phyloP scores from a whole-genome alignment of 345 rosid species.

The Eucalyptus coolabah region DNA sequence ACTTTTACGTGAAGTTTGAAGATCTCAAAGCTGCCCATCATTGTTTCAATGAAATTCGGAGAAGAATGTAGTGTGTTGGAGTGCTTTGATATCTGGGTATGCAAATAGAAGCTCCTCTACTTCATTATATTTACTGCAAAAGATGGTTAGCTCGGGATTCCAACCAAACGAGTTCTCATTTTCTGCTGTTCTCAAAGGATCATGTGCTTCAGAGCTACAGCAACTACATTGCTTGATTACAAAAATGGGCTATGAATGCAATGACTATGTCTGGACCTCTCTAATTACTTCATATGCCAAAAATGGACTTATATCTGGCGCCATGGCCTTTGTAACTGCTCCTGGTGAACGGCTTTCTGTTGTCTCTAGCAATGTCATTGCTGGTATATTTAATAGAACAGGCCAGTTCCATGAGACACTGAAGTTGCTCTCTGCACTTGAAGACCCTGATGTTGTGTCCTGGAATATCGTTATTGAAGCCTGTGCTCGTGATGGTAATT shows the following conservation, averaged over 20 bases:
- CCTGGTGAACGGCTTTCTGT: conserved; percentile 15
- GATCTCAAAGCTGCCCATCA: conserved; percentile 33
- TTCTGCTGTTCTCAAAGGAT: conserved; percentile 46
- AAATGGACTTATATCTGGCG: conserved; percentile 41
- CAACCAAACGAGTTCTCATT: conserved; percentile 67
- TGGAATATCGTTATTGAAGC: conserved; percentile 83
- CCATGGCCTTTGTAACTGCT: conserved; percentile 29
- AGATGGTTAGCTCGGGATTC: conserved; percentile 49
- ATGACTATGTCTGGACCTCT: conserved; percentile 56
- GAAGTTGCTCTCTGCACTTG: conserved; percentile 52
- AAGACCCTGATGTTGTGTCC: conserved; percentile 63
- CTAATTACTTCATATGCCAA: conserved; percentile 59
- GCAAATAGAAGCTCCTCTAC: conserved; percentile 21
- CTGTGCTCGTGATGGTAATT: conserved; percentile 43
- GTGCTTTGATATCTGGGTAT: conserved; percentile 59
- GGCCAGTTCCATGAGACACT: conserved; percentile 49
- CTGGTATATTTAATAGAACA: conserved; percentile 57
- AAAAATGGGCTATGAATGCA: conserved; percentile 53
- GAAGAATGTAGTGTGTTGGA: conserved; percentile 80
- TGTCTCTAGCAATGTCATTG: conserved; percentile 40
- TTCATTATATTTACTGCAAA: conserved; percentile 23
- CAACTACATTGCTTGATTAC: conserved; percentile 61
- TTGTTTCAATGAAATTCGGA: conserved; percentile 44
- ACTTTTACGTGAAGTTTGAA: conserved; percentile 61
- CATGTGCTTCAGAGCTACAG: conserved; percentile 15